Evolutionary conservation across 306 rosid genomes (phyloP).

Genomic region (Canavalia gladiata): DNA sequence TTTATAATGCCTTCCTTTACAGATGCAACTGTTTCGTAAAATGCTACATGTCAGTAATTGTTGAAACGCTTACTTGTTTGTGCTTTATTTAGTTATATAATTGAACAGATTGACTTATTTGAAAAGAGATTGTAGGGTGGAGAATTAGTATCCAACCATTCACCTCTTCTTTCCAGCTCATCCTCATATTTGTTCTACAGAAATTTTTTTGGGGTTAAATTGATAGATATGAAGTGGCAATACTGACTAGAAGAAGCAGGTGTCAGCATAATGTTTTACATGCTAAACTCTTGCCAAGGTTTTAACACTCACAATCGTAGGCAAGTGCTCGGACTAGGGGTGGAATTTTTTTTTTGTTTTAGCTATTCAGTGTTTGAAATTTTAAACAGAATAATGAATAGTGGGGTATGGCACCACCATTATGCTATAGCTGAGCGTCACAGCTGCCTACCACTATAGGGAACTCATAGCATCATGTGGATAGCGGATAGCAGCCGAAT

Average conservation of each 20-base stretch:
- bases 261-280: conserved; percentile 7
- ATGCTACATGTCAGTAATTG: background rate
- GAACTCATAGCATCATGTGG: background rate
- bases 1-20: conserved; percentile 26
- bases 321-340: conserved; percentile 2
- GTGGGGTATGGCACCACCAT: background rate
- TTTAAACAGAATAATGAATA: background rate
- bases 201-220: background rate
- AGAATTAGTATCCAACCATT: conserved; percentile 18
- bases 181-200: background rate
- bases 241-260: conserved; percentile 16
- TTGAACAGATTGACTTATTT: background rate
- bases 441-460: background rate
- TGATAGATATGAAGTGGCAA: background rate
- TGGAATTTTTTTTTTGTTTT: background rate
- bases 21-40: conserved; percentile 29
- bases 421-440: background rate
- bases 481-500: background rate
- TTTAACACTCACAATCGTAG: conserved; percentile 10
- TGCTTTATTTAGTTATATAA: background rate
- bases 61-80: conserved; percentile 35
- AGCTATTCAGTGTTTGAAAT: background rate
- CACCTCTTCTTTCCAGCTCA: background rate
- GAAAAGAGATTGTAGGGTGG: background rate
- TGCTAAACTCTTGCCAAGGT: conserved; percentile 18